Base-by-base conservation (phyloP, 1,284 basidiomycete genomes). In the Amylostereum areolatum region DNA sequence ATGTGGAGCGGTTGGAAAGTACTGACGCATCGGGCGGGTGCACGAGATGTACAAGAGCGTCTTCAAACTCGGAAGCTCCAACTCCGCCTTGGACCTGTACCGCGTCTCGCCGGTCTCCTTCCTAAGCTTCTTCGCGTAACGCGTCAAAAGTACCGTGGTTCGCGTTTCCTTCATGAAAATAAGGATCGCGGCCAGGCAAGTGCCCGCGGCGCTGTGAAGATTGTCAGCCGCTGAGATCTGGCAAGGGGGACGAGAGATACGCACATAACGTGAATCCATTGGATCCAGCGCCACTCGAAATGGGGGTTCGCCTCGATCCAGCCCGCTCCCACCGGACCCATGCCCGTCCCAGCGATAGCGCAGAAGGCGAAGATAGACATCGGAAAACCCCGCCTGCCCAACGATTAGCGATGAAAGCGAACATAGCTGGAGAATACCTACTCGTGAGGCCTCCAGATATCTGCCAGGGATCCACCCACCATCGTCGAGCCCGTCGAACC, bases 261-360 rank as follows among this genome's bases (percentile, higher is more conserved):
- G 25, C 50, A 80, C 80, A 83, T 87, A 61, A 82, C 71, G 54
- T 85, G 79, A 30, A 90, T 75, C 86, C 87, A 90, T 64, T 89
- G 81, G 10, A 91, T 88, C 88, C 89, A 91, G 34, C 85, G 72
- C 89, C 89, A 92, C 48, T 72, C 70, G 32, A 91, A 61, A 6
- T 67, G 67, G 0, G 68, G 62, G 51, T 83, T 78, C 58, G 80
- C 75, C 58, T 86, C 85, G 5, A 89, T 79, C 78, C 81, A 89
- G 3, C 83, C 83, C 3, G 80, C 75, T n/a, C 75, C 69, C 0
- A 85, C 66, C 1, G 85, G 80, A 2, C 85, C 88, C 1, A 89
- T 52, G 0, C 85, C 85, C 0, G 79, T 80, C 1, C 77, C 77
- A 24, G 73, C 75, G 29, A 89, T 64, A 0, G 78, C 80, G n/a